phyloP scores from a whole-genome alignment of 169 alveolate species.

The Plasmodium vivax region DNA sequence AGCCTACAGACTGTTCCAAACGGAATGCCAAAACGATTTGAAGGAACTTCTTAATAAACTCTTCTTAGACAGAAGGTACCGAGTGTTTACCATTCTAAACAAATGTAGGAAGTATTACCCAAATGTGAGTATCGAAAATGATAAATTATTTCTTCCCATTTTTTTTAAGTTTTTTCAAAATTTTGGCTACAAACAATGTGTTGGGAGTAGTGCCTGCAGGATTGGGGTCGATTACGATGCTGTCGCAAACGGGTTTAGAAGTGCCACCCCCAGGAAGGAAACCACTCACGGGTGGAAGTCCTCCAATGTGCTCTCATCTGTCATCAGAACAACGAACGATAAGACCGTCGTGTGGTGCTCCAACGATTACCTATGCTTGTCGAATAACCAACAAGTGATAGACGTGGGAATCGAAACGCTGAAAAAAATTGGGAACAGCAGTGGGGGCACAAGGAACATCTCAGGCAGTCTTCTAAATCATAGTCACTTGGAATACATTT shows the following conservation, averaged over 20 bases:
- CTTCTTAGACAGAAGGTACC: slow-evolving; percentile 42
- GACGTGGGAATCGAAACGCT: slow-evolving; percentile 86
- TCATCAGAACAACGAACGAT: neutral
- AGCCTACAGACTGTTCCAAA: slow-evolving; percentile 15
- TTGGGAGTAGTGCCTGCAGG: slow-evolving; percentile 16
- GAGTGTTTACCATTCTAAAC: slow-evolving; percentile 64
- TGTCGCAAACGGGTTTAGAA: neutral
- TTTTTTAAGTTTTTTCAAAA: slow-evolving; percentile 62
- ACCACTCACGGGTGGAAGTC: neutral
- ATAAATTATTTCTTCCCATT: slow-evolving; percentile 13
- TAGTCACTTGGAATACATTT: slow-evolving; percentile 85
- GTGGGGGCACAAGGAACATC: slow-evolving; percentile 93
- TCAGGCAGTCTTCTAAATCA: slow-evolving; percentile 88
- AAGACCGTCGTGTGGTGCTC: slow-evolving; percentile 82
- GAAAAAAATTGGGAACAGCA: slow-evolving; percentile 87
- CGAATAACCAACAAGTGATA: slow-evolving; percentile 87
- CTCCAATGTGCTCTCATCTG: neutral
- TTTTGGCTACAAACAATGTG: slow-evolving; percentile 51
- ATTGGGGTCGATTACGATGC: neutral
- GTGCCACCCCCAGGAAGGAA: neutral
- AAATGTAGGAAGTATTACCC: slow-evolving; percentile 65
- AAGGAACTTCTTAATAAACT: slow-evolving; percentile 50
- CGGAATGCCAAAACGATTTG: slow-evolving; percentile 34
- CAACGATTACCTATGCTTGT: slow-evolving; percentile 91
- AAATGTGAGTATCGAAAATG: slow-evolving; percentile 65